A percentile compares a stretch with the other conserved stretches of the same genome.
Evolutionary conservation across 345 rosid species (phyloP).

Genomic region (Syzygium grande): DNA sequence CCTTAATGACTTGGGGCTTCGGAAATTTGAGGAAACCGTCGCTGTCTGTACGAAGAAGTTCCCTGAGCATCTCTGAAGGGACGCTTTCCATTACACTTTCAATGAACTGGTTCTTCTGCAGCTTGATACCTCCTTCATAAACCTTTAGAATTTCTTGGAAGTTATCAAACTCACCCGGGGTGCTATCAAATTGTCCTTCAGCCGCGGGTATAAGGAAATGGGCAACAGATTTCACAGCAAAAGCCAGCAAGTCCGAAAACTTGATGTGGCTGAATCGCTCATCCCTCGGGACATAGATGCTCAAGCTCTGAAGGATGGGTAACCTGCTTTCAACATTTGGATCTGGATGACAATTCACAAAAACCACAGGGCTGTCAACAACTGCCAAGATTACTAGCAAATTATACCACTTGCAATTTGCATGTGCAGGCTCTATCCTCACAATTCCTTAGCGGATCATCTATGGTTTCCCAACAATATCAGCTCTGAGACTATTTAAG

Average conservation of each 20-base stretch:
- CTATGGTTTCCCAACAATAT: not conserved
- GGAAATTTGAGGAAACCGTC: constrained; percentile 44
- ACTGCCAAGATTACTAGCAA: not conserved
- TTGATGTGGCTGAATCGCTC: constrained; percentile 71
- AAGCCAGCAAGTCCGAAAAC: constrained; percentile 53
- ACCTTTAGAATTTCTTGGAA: constrained; percentile 46
- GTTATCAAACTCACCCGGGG: constrained; percentile 48
- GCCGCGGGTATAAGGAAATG: constrained; percentile 47
- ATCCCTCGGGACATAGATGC: constrained; percentile 74
- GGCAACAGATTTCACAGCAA: constrained; percentile 42
- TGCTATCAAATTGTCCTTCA: constrained; percentile 29
- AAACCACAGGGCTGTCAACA: not conserved
- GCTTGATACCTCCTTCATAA: constrained; percentile 46
- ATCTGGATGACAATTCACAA: constrained; percentile 24
- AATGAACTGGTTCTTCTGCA: constrained; percentile 33
- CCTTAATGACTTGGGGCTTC: constrained; percentile 64
- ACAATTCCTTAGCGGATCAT: not conserved
- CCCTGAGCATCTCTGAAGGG: constrained; percentile 46
- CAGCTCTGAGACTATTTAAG: not conserved
- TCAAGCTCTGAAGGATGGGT: constrained; percentile 22
- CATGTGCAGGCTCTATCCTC: not conserved
- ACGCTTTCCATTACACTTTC: constrained; percentile 22
- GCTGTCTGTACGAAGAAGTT: constrained; percentile 46
- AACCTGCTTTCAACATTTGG: constrained; percentile 49
- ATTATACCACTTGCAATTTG: not conserved